Base-by-base conservation (phyloP, 805 yeast species). In the Candida dendrica region DNA sequence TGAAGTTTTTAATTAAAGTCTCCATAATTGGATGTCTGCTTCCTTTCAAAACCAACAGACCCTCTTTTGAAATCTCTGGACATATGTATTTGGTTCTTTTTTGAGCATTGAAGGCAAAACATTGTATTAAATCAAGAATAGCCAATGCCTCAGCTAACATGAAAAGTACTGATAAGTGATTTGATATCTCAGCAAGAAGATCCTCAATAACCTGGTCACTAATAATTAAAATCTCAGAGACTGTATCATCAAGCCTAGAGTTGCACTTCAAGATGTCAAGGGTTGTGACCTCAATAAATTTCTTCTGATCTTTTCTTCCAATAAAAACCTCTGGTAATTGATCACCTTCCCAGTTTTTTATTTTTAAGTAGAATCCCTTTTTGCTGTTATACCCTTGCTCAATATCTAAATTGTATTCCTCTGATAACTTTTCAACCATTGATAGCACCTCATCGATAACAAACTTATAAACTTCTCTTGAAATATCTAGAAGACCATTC, bases 21-120 rank as follows among this genome's bases (percentile, higher is more conserved):
- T 70, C 74, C 15, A 70, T 42, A 1, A 73, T 52, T 4, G 77
- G 77, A 54, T 74, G 75, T 36, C 74, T 59, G 2, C 68, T 55
- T 4, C 55, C 42, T 40, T 60, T 64, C 3, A 68, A 26, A 37
- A 47, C 42, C 18, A 45, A 2, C 54, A 46, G 29, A 60, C 38
- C 37, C 55, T 58, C 16, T 57, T 39, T 53, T 2, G 68, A 59
- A 40, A 72, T 60, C 35, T 61, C 69, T 8, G 77, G 74, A 29
- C 59, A 48, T 6, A 49, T 45, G 40, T 65, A 69, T 3, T 50
- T 40, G 4, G 46, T 41, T 8, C 51, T 35, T n/a, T 45, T 45
- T 2, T 34, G 37, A 1, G 65, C 51, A 38, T 58, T 50, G 15
- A 31, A 38, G 0, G 72, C 65, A 44, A 66, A 61, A 15, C 57